Evolutionary conservation across 805 yeast species (phyloP).

Genomic region (Blastobotrys parvus): DNA sequence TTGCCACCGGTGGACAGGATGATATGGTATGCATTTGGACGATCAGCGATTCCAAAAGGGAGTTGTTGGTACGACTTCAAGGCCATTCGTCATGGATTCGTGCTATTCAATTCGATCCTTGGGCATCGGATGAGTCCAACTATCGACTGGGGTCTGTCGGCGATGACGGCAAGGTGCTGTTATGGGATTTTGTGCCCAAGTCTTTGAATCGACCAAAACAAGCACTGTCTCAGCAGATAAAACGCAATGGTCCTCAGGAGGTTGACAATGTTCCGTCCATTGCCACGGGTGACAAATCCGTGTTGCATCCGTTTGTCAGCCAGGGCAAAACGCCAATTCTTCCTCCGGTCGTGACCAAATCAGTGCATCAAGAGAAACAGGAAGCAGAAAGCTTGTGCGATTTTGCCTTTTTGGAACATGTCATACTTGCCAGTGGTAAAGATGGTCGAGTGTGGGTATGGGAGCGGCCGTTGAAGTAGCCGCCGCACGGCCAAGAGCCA

Average conservation of each 20-base stretch:
- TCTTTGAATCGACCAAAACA: conserved; percentile 19
- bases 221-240: not conserved
- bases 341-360: conserved; percentile 22
- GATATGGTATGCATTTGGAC: conserved; percentile 41
- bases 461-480: conserved; percentile 17
- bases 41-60: conserved; percentile 15
- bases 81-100: conserved; percentile 50
- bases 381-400: conserved; percentile 24
- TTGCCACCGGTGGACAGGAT: conserved; percentile 47
- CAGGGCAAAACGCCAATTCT: conserved; percentile 18
- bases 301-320: conserved; percentile 22
- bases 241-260: conserved; percentile 1
- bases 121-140: conserved; percentile 25
- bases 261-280: not conserved
- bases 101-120: conserved; percentile 37
- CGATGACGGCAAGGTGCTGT: conserved; percentile 43
- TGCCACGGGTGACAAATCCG: conserved; percentile 2
- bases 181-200: conserved; percentile 49
- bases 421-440: conserved; percentile 20
- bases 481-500: not conserved
- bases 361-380: conserved; percentile 19
- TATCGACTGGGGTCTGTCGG: conserved; percentile 48
- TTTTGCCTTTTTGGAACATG: conserved; percentile 17
- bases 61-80: conserved; percentile 31
- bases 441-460: conserved; percentile 30